A percentile compares a stretch with the other conserved stretches of the same genome.
These are phyloP conservation scores for Globisporangium viniferum DNA, from an alignment of 352 stramenopile genomes.

Conservation along the genomic window DNA sequence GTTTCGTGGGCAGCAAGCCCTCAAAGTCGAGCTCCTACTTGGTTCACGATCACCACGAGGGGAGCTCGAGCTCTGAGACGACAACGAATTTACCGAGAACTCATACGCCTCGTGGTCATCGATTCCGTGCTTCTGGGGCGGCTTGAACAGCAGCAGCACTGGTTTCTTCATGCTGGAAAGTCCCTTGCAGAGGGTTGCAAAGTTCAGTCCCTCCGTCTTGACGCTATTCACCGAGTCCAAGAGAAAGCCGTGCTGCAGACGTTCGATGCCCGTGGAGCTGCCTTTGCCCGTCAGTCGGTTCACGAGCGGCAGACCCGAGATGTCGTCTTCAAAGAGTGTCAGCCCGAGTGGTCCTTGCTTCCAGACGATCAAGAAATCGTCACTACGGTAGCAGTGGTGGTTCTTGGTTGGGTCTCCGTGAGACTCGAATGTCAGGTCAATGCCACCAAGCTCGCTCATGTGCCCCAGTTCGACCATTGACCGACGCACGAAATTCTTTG, in stretches of 20 bases:
- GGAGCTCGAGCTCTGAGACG: slow-evolving; percentile 4
- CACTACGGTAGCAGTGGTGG: slow-evolving; percentile 3
- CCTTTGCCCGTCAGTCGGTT: slow-evolving; percentile 74
- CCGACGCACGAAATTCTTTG: not conserved
- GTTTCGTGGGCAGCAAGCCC: too few species aligned
- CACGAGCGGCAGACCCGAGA: slow-evolving; percentile 46
- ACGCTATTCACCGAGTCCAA: slow-evolving; percentile 53
- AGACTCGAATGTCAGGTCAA: slow-evolving; percentile 3
- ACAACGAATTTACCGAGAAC: slow-evolving; percentile 8
- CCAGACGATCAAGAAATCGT: slow-evolving; percentile 49
- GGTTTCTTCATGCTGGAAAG: slow-evolving; percentile 43
- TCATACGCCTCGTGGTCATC: slow-evolving; percentile 14
- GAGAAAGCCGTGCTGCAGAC: slow-evolving; percentile 38
- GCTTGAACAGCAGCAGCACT: slow-evolving; percentile 44
- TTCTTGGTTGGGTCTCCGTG: not conserved
- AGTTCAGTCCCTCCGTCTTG: slow-evolving; percentile 20
- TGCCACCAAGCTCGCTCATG: not conserved
- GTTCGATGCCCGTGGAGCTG: slow-evolving; percentile 31
- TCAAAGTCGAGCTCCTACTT: not conserved
- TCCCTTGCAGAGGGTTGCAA: slow-evolving; percentile 35
- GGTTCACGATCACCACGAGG: not conserved
- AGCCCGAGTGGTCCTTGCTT: slow-evolving; percentile 40
- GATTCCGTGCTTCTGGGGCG: slow-evolving; percentile 18
- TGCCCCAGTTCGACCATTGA: slow-evolving; percentile 8
- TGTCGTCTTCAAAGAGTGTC: slow-evolving; percentile 47